Percentiles rank a stretch among this genome's conserved stretches.
Conservation (phyloP, 306 rosid genomes). For the Vigna unguiculata region DNA sequence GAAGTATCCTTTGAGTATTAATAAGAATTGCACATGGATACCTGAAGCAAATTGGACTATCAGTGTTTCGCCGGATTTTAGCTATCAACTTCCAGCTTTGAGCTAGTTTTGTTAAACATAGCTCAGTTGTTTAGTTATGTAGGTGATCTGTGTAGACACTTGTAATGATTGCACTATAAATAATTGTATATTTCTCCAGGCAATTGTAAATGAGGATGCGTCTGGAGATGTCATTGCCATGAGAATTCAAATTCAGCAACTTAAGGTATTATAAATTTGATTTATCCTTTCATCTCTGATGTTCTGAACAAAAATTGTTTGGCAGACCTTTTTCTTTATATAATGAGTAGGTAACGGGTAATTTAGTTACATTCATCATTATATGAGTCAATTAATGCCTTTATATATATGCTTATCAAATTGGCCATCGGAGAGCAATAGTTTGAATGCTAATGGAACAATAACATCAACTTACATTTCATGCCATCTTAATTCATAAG, state of each 20-base stretch:
- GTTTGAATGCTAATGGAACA: constrained; percentile 11
- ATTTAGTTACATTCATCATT: constrained; percentile 31
- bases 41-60: no score
- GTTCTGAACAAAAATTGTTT: constrained; percentile 8
- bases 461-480: constrained; percentile 13
- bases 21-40: no score
- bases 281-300: constrained; percentile 19
- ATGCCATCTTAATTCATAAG: constrained; percentile 4
- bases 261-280: constrained; percentile 69
- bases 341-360: constrained; percentile 12
- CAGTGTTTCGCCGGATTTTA: no score
- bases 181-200: constrained; percentile 56
- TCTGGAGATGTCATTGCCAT: constrained; percentile 96
- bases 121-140: neutral
- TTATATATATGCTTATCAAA: neutral
- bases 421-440: constrained; percentile 14
- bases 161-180: neutral
- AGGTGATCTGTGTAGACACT: constrained; percentile 17
- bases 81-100: no score
- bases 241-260: constrained; percentile 96
- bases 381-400: constrained; percentile 15
- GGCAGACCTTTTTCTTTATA: neutral
- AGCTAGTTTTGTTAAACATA: no score
- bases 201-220: constrained; percentile 94
- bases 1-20: no score